Percentiles rank a stretch among this genome's conserved stretches.
phyloP scores from a whole-genome alignment of 345 rosid genomes.

The Boechera divaricarpa region DNA sequence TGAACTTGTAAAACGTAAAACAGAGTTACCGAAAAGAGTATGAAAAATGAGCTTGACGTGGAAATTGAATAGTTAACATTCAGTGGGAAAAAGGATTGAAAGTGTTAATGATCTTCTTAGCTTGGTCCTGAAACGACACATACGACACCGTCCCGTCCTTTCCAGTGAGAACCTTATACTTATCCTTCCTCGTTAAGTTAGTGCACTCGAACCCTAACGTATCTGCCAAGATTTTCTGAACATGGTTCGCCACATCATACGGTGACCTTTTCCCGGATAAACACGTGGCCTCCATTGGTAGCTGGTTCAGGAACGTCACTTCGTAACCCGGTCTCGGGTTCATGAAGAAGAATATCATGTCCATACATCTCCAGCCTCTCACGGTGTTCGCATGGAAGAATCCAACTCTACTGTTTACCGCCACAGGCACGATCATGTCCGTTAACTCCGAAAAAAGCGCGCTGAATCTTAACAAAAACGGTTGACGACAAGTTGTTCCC shows the following conservation, averaged over 20 bases:
- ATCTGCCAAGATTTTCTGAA: slow-evolving; percentile 70
- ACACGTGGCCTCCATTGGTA: slow-evolving; percentile 45
- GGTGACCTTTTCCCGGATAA: neutral
- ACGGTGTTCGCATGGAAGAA: slow-evolving; percentile 66
- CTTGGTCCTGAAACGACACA: neutral
- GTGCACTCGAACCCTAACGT: slow-evolving; percentile 84
- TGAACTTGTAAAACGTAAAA: neutral
- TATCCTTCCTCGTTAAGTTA: slow-evolving; percentile 73
- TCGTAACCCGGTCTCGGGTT: slow-evolving; percentile 76
- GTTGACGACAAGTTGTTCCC: slow-evolving; percentile 75
- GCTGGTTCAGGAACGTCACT: slow-evolving; percentile 73
- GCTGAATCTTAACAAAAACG: slow-evolving; percentile 68
- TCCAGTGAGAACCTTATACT: slow-evolving; percentile 64
- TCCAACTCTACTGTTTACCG: slow-evolving; percentile 67
- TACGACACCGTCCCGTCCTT: neutral
- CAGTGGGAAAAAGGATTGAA: neutral
- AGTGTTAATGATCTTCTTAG: neutral
- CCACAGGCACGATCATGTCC: slow-evolving; percentile 75
- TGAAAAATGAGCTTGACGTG: neutral
- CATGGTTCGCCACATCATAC: slow-evolving; percentile 55
- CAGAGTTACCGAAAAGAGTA: neutral
- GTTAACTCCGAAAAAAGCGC: slow-evolving; percentile 76
- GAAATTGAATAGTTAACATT: neutral
- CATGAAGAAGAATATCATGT: slow-evolving; percentile 76
- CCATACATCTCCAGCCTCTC: slow-evolving; percentile 61